Conservation (phyloP, 2,329 filamentous ascomycete genomes). For the Exophiala phaeomuriformis region DNA sequence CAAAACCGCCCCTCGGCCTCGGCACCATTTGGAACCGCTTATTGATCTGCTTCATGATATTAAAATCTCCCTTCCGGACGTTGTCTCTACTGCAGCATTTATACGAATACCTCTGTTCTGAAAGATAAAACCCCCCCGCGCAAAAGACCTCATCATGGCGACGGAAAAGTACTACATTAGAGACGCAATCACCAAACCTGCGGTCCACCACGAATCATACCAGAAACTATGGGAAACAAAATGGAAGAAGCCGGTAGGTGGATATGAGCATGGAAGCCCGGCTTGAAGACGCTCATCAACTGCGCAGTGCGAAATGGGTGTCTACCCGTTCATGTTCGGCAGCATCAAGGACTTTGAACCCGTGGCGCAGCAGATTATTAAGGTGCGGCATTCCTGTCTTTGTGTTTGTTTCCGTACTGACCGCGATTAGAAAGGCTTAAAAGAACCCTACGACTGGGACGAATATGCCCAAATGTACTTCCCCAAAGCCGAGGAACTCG, state of each 20-base stretch:
- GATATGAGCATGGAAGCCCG: neutral
- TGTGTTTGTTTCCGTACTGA: neutral
- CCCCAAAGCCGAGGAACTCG: slow-evolving; percentile 53
- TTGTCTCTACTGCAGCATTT: neutral
- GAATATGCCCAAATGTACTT: slow-evolving; percentile 59
- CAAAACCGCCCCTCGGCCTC: neutral
- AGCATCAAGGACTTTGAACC: slow-evolving; percentile 61
- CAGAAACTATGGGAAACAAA: slow-evolving; percentile 66
- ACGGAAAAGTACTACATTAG: slow-evolving; percentile 33
- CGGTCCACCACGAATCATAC: slow-evolving; percentile 54
- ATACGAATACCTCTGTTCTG: neutral
- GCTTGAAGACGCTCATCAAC: neutral
- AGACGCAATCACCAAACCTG: slow-evolving; percentile 42
- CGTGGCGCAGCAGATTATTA: slow-evolving; percentile 57
- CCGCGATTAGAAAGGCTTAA: slow-evolving; percentile 45
- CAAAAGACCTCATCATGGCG: slow-evolving; percentile 15
- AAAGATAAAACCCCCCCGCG: neutral
- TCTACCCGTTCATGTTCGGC: slow-evolving; percentile 72
- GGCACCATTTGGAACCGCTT: neutral
- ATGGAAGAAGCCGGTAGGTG: slow-evolving; percentile 59
- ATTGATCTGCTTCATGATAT: neutral
- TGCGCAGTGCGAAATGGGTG: slow-evolving; percentile 49
- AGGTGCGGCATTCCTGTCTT: slow-evolving; percentile 34
- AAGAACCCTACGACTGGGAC: slow-evolving; percentile 56
- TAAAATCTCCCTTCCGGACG: neutral